These are phyloP conservation scores for Yamadazyma buinensis DNA, from an alignment of 1,139 yeast species.

Conservation along the genomic window DNA sequence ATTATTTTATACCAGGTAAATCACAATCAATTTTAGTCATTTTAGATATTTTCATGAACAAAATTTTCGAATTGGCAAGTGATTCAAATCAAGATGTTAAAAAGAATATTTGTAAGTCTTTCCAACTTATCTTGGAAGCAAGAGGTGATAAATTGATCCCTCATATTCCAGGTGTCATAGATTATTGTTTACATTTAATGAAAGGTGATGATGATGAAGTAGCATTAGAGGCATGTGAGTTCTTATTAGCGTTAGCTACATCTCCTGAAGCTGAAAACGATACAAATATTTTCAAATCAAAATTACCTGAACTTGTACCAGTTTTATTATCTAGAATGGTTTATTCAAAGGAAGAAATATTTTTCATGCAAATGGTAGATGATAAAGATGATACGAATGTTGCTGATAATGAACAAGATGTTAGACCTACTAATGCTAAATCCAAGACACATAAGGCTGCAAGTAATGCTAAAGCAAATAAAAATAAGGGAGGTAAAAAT, in stretches of 20 bases:
- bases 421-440: conserved; percentile 72
- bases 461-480: conserved; percentile 10
- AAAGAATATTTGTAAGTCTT: conserved; percentile 74
- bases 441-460: conserved; percentile 56
- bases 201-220: conserved; percentile 63
- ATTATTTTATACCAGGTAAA: conserved; percentile 68
- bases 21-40: conserved; percentile 62
- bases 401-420: conserved; percentile 85
- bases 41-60: conserved; percentile 61
- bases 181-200: conserved; percentile 80
- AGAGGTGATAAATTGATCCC: conserved; percentile 79
- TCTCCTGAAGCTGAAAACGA: conserved; percentile 45
- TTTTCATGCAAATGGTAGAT: conserved; percentile 66
- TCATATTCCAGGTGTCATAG: conserved; percentile 79
- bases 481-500: conserved; percentile 4
- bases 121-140: conserved; percentile 67
- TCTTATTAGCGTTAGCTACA: conserved; percentile 73
- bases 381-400: conserved; percentile 61
- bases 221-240: conserved; percentile 91
- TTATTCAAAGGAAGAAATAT: conserved; percentile 77
- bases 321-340: conserved; percentile 79
- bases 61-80: conserved; percentile 61
- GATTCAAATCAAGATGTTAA: conserved; percentile 62
- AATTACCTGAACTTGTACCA: conserved; percentile 65
- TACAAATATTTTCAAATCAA: conserved; percentile 48